Conservation (phyloP, 2,329 filamentous ascomycete genomes). For the Tolypocladium ovalisporum region DNA sequence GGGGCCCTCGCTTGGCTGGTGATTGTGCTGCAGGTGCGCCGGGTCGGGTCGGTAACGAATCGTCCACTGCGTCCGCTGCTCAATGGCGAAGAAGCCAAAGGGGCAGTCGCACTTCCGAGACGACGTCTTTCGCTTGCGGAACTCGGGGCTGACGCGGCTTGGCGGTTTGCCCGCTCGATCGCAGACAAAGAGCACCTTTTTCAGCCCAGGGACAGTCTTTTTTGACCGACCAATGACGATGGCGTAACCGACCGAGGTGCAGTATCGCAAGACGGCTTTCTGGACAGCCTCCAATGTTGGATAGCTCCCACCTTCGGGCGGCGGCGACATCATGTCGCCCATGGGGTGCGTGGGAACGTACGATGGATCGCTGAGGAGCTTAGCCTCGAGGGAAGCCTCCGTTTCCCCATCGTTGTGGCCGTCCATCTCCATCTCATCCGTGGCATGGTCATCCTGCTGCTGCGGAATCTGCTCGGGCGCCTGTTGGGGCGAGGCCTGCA, state of each 20-base stretch:
- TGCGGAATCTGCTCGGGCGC: constrained; percentile 24
- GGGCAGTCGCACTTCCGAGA: constrained; percentile 60
- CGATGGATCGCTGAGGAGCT: constrained; percentile 36
- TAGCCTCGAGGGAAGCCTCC: constrained; percentile 32
- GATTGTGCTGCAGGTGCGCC: constrained; percentile 49
- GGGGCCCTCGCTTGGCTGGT: constrained; percentile 55
- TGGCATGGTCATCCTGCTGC: constrained; percentile 29
- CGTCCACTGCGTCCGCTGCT: constrained; percentile 57
- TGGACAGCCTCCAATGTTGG: constrained; percentile 54
- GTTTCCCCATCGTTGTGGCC: constrained; percentile 36
- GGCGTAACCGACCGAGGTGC: constrained; percentile 55
- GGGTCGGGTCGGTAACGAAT: constrained; percentile 52
- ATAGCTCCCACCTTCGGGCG: constrained; percentile 53
- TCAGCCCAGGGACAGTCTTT: constrained; percentile 55
- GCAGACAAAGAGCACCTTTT: constrained; percentile 58
- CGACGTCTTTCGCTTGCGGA: constrained; percentile 54
- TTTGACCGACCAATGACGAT: constrained; percentile 59
- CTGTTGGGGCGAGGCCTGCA: constrained; percentile 17
- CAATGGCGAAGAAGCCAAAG: constrained; percentile 60
- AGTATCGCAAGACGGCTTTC: constrained; percentile 53
- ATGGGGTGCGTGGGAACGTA: constrained; percentile 43
- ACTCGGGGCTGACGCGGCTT: constrained; percentile 50
- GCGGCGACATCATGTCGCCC: constrained; percentile 50
- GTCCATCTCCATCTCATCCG: constrained; percentile 43
- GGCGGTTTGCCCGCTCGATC: constrained; percentile 54